phyloP scores from a whole-genome alignment of 2,329 filamentous ascomycete genomes.

The Westerdykella aurantiaca region DNA sequence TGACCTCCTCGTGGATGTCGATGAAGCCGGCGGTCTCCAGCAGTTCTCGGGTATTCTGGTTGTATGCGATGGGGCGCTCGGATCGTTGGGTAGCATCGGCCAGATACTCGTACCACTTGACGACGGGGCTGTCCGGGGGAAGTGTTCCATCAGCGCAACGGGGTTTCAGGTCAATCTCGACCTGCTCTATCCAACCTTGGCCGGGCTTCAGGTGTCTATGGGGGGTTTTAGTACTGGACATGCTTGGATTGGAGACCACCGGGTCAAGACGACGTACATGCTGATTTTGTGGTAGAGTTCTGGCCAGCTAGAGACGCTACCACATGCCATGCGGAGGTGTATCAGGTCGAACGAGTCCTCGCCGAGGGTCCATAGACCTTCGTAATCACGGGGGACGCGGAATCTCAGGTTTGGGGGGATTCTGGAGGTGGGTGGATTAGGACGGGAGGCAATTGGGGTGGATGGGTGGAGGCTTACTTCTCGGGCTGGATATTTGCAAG shows the following conservation, averaged over 20 bases:
- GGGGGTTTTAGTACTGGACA: neutral
- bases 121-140: slow-evolving; percentile 52
- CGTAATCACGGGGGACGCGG: slow-evolving; percentile 65
- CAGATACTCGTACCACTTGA: slow-evolving; percentile 65
- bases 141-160: slow-evolving; percentile 63
- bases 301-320: slow-evolving; percentile 71
- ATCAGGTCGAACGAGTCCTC: slow-evolving; percentile 74
- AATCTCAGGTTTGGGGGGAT: slow-evolving; percentile 67
- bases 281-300: slow-evolving; percentile 66
- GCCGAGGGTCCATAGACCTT: slow-evolving; percentile 64
- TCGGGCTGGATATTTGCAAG: slow-evolving; percentile 57
- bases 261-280: slow-evolving; percentile 47
- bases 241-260: neutral
- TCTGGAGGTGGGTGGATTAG: slow-evolving; percentile 43
- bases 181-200: slow-evolving; percentile 72
- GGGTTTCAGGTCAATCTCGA: slow-evolving; percentile 81
- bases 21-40: slow-evolving; percentile 70
- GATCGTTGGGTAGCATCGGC: slow-evolving; percentile 61
- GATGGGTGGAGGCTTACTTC: slow-evolving; percentile 40
- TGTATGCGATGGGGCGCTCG: slow-evolving; percentile 61
- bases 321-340: slow-evolving; percentile 72
- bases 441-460: slow-evolving; percentile 33
- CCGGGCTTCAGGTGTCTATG: slow-evolving; percentile 71
- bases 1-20: slow-evolving; percentile 66
- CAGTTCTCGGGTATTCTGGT: slow-evolving; percentile 54